Base-by-base conservation (phyloP, 176 grass and related monocot genomes). In the Oryza meridionalis region DNA sequence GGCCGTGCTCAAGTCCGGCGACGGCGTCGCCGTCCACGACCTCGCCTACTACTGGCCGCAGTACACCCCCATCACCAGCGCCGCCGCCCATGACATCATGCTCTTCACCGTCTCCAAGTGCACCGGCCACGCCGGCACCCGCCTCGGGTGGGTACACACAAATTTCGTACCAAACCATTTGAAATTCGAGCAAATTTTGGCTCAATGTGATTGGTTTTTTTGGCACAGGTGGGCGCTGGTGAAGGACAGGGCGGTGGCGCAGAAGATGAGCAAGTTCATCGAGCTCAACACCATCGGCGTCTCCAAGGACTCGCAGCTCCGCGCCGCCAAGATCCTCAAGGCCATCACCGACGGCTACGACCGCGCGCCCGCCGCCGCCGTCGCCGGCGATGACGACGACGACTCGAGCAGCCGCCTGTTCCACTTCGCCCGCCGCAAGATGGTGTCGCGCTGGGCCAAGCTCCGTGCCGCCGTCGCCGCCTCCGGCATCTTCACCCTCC, bases 141-240 rank as follows among this genome's bases (percentile, higher is more conserved):
- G 92, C 27, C 58, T 95, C 2, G 95, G 95, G 94, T 97, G 70
- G 0, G 19, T 4, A 0, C 16, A 17, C 49, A 51, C 3, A 17
- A 51, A 14, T 17, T 4, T 17, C 15, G 44, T 12, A 46, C 0
- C 0, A 6, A 16, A 6, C 1, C 27, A 6, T 51, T 55, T 0
- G 5, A 55, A 55, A 19, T 19, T 55, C 6, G 16, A 13, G 2
- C 50, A 19, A 55, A 55, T 55, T 55, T 55, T 7, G 50, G 4
- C 1, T 19, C 1, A 55, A 55, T 13, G 19, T 19, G 16, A 17
- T 16, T 16, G 50, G 3, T 11, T 69, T 19, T 5, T n/a, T n/a
- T n/a, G n/a, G n/a, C n/a, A n/a, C n/a, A 97, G 94, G 72, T 98
- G 92, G 95, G 92, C 95, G 2, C 13, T 98, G 14, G 92, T 98